Conservation (phyloP, 1,284 basidiomycete species). For the Marasmius fiardii region DNA sequence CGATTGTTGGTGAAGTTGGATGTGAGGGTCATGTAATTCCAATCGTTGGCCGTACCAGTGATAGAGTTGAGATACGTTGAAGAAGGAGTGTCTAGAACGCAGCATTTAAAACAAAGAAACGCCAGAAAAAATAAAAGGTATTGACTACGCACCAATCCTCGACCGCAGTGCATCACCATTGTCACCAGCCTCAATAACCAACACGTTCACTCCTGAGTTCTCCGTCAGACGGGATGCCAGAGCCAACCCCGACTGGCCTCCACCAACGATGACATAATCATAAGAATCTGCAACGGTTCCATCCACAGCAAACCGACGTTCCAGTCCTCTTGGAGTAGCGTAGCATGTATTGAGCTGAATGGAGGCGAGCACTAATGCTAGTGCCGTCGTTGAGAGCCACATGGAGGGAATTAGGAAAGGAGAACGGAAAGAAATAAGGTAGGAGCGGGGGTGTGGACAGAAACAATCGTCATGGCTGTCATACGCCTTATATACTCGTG, state of each 20-base stretch:
- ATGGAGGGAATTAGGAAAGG: background rate
- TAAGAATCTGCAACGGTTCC: background rate
- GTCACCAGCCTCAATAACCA: conserved; percentile 71
- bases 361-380: background rate
- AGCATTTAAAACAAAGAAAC: background rate
- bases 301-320: background rate
- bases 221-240: conserved; percentile 72
- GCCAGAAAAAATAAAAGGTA: too few relatives aligned
- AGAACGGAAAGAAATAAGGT: background rate
- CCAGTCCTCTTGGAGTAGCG: background rate
- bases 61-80: conserved; percentile 51
- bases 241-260: conserved; percentile 55
- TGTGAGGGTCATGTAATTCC: conserved; percentile 53
- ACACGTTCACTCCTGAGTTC: conserved; percentile 62
- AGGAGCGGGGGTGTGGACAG: background rate
- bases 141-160: conserved; percentile 30
- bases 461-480: background rate
- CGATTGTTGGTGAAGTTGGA: conserved; percentile 42
- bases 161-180: conserved; percentile 46
- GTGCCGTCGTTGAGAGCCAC: background rate
- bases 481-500: background rate
- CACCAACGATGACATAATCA: background rate
- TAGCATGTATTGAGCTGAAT: background rate
- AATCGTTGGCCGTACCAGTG: conserved; percentile 53
- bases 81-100: conserved; percentile 17